Evolutionary conservation across 2,329 filamentous ascomycete genomes (phyloP), one percentile per base, ranked within the genome.

Genomic region (Chaetomium olivaceum): DNA sequence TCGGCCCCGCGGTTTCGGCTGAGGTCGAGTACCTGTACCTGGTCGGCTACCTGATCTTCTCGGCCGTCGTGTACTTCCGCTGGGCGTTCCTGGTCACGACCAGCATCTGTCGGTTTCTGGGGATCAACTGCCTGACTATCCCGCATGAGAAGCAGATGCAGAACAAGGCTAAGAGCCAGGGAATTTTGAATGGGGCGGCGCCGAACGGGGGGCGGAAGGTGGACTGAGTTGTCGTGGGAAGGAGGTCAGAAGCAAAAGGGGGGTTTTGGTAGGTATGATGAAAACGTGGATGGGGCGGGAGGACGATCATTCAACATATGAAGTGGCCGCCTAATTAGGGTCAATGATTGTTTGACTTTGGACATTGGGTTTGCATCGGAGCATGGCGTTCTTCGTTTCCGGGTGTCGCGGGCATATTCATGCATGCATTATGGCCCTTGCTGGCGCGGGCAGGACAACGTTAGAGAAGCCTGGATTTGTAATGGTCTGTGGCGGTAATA

Each of bases 61-160:
- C 93, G 1, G 80, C 89, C 55, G 80, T 93, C n/a, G 91, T 92
- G 3, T 99, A 99, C 79, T 93, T 91, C 77, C 87, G 91, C 71
- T 99, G 95, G 95, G 95, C 95, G 0, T 90, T 91, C 73, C 82
- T 97, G 51, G 93, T 98, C 57, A 92, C 97, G 73, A 91, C 89
- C 68, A 91, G 90, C 75, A 98, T 99, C 73, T 98, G 95, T 80
- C 85, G 89, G 62, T 98, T 91, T 79, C 81, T 99, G 27, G 93
- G 92, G 68, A 99, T 99, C 82, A 95, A 94, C 75, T 97, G 94
- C 74, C 80, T 99, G 70, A 98, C 93, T 0, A 97, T 99, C 67
- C 87, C 87, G 12, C 76, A 78, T 69, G 82, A 85, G 70, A 89
- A 89, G 80, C 85, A 85, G 76, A 72, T 80, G 57, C 84, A 83